Evolutionary conservation across 2,329 filamentous ascomycete species (phyloP).

Genomic region (Fusarium musae): DNA sequence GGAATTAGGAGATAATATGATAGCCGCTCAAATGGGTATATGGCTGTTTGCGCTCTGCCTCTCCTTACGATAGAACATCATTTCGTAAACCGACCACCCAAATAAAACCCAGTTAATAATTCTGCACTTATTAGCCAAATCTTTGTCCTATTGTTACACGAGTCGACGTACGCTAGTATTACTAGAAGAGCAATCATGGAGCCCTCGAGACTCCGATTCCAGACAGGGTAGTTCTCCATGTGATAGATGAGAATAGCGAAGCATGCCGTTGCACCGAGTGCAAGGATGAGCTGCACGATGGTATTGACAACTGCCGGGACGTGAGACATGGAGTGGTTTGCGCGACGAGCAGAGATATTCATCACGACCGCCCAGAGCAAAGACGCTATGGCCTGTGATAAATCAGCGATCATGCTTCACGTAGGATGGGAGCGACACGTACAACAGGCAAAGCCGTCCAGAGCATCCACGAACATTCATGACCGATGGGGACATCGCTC

Average conservation of each 20-base stretch:
- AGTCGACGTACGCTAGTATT: slow-evolving; percentile 36
- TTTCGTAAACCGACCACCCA: slow-evolving; percentile 31
- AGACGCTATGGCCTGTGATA: slow-evolving; percentile 27
- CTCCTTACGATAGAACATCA: slow-evolving; percentile 10
- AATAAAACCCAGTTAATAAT: slow-evolving; percentile 37
- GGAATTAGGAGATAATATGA: neutral
- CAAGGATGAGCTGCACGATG: slow-evolving; percentile 37
- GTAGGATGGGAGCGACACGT: neutral
- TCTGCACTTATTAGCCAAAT: slow-evolving; percentile 13
- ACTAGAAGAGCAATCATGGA: slow-evolving; percentile 40
- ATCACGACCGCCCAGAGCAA: slow-evolving; percentile 36
- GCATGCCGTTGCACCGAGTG: slow-evolving; percentile 36
- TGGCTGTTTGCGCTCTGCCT: slow-evolving; percentile 19
- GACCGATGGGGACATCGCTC: slow-evolving; percentile 6
- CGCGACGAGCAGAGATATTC: slow-evolving; percentile 39
- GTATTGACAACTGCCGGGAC: slow-evolving; percentile 30
- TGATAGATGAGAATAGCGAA: slow-evolving; percentile 39
- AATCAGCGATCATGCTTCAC: neutral
- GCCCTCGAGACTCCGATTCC: slow-evolving; percentile 28
- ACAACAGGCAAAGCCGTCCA: slow-evolving; percentile 43
- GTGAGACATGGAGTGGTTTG: slow-evolving; percentile 31
- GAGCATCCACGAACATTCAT: slow-evolving; percentile 39
- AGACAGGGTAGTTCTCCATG: slow-evolving; percentile 24
- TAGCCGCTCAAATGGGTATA: slow-evolving; percentile 32
- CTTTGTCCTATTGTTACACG: fast-evolving